A percentile compares a stretch with the other conserved stretches of the same genome.
Evolutionary conservation across 73 alveolate genomes (phyloP).

Genomic region (Breviolum minutum): DNA sequence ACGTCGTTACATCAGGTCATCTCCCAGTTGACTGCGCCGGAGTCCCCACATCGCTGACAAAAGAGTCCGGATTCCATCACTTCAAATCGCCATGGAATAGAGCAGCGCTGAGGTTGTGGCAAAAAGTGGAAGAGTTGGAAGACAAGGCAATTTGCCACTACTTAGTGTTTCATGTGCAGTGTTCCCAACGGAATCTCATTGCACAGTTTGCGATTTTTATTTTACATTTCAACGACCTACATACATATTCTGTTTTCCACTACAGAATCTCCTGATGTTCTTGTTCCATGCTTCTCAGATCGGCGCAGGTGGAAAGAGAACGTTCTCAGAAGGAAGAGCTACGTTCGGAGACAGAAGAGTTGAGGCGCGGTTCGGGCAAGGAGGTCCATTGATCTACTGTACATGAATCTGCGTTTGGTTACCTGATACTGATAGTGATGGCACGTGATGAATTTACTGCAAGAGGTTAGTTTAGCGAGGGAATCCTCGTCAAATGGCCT

Average conservation of each 20-base stretch:
- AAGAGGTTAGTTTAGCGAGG: too few relatives aligned
- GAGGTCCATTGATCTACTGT: too few relatives aligned
- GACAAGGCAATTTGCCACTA: neutral
- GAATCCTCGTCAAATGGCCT: neutral
- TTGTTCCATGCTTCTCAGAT: neutral
- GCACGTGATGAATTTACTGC: too few relatives aligned
- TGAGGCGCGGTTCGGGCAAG: neutral
- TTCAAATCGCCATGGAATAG: neutral
- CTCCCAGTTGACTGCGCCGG: conserved; percentile 9
- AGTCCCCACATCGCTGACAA: neutral
- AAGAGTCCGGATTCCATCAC: neutral
- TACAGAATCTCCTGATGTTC: neutral
- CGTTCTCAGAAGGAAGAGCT: conserved; percentile 65
- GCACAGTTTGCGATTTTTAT: too few relatives aligned
- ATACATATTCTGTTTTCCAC: neutral
- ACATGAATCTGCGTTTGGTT: too few relatives aligned
- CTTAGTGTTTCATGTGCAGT: too few relatives aligned
- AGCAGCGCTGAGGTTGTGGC: conserved; percentile 15
- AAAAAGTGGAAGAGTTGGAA: conserved; percentile 43
- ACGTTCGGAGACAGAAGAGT: conserved; percentile 43
- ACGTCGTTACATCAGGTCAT: neutral
- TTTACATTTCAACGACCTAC: too few relatives aligned
- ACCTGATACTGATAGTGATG: too few relatives aligned
- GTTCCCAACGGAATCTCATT: too few relatives aligned
- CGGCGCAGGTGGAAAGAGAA: conserved; percentile 27